phyloP scores from a whole-genome alignment of 768 basidiomycete genomes.

The Tylopilus intermedius region DNA sequence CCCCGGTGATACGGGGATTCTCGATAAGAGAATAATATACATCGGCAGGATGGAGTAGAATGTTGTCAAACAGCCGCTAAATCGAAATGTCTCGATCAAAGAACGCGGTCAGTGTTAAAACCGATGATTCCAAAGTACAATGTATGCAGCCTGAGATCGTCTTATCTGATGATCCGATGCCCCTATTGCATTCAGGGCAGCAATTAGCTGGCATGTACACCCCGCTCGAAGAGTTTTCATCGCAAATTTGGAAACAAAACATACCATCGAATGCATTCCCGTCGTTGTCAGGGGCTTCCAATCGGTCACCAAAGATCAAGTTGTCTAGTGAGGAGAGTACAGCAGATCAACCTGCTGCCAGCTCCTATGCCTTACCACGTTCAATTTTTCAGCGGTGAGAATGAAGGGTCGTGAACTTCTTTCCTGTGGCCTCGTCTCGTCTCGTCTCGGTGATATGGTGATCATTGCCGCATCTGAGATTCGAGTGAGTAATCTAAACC shows the following conservation, averaged over 20 bases:
- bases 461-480: too few relatives aligned
- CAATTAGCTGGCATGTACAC: too few relatives aligned
- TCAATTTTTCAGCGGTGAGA: background rate
- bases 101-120: background rate
- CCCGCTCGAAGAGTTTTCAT: background rate
- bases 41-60: too few relatives aligned
- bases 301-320: too few relatives aligned
- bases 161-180: background rate
- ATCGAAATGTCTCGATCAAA: background rate
- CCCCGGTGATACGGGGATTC: slow-evolving; percentile 2
- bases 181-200: background rate
- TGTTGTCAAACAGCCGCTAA: background rate
- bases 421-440: too few relatives aligned
- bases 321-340: too few relatives aligned
- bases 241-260: background rate
- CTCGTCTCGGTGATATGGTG: too few relatives aligned
- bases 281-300: background rate
- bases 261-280: background rate
- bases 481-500: too few relatives aligned
- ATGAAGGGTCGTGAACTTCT: too few relatives aligned
- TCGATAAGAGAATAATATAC: background rate
- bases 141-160: background rate
- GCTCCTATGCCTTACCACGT: too few relatives aligned
- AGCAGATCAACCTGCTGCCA: too few relatives aligned
- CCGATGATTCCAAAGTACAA: background rate